A percentile compares a stretch with the other conserved stretches of the same genome.
phyloP scores from a whole-genome alignment of 1,139 yeast species.

The Arxiozyma bovina region DNA sequence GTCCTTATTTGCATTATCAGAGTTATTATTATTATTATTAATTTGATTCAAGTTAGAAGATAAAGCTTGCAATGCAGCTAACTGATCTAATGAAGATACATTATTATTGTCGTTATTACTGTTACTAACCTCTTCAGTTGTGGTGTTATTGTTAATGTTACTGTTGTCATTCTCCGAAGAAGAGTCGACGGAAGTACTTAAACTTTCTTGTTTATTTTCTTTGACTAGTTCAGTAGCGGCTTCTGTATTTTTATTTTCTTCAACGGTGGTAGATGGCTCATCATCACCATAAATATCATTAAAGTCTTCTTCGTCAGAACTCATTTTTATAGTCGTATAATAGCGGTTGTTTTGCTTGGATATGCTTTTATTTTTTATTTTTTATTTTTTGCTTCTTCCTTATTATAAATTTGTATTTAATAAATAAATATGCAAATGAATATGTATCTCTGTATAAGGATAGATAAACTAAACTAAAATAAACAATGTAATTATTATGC shows the following conservation, averaged over 20 bases:
- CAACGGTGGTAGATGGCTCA: constrained; percentile 5
- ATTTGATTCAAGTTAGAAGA: constrained; percentile 28
- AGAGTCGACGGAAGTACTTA: not conserved
- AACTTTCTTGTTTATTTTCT: constrained; percentile 3
- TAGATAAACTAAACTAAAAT: not conserved
- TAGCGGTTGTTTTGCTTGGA: not conserved
- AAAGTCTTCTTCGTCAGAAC: constrained; percentile 75
- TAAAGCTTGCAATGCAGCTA: constrained; percentile 30
- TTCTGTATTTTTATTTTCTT: constrained; percentile 10
- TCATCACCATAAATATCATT: constrained; percentile 60
- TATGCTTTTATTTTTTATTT: not conserved
- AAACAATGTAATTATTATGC: not conserved
- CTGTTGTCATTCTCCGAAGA: not conserved
- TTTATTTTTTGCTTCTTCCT: not conserved
- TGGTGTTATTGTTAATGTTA: not conserved
- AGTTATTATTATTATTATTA: constrained; percentile 13
- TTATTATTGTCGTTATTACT: constrained; percentile 11
- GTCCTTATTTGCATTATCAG: constrained; percentile 10
- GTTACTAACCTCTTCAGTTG: constrained; percentile 7
- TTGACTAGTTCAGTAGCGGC: constrained; percentile 6
- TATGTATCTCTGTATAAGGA: not conserved
- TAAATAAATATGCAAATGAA: not conserved
- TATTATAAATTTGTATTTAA: not conserved
- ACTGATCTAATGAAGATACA: constrained; percentile 27
- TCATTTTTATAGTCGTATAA: constrained; percentile 24